Base-by-base conservation (phyloP, 2,329 filamentous ascomycete genomes). In the Thermoascus crustaceus region DNA sequence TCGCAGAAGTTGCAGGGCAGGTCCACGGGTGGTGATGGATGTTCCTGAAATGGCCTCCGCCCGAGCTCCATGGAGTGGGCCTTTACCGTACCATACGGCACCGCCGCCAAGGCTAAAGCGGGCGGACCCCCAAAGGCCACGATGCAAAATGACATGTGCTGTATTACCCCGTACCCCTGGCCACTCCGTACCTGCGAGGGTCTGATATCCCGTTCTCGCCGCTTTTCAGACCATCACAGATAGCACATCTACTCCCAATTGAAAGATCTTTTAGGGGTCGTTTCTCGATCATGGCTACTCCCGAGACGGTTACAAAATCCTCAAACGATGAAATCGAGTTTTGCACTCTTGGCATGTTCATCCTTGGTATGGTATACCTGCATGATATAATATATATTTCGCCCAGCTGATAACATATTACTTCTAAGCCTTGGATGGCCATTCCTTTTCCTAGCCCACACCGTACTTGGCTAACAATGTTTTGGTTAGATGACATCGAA, bases 401-500 rank as follows among this genome's bases (percentile, higher is more conserved):
- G 18, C 9, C 23, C 25, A 35, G 19, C 22, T 35, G 34, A 29
- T 14, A n/a, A n/a, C n/a, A n/a, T n/a, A n/a, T n/a, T n/a, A n/a
- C n/a, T n/a, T n/a, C n/a, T n/a, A n/a, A n/a, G n/a, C n/a, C n/a
- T n/a, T n/a, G n/a, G n/a, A n/a, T n/a, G n/a, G n/a, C n/a, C n/a
- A n/a, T n/a, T n/a, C n/a, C n/a, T n/a, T n/a, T n/a, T n/a, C n/a
- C n/a, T n/a, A n/a, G n/a, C n/a, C n/a, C n/a, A n/a, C n/a, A n/a
- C n/a, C 17, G 29, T 34, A 34, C 32, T 43, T 40, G 43, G 30
- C 5, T 17, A 36, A 2, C n/a, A 11, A 17, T 14, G 29, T 31
- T 21, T 30, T 7, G 19, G 36, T 32, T 64, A 89, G 88, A 96
- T 68, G 85, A 95, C 41, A 96, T 96, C 50, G 83, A 95, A 50